These are phyloP conservation scores for Erodium moschatum DNA, from an alignment of 441 rosid genomes.

Conservation along the genomic window DNA sequence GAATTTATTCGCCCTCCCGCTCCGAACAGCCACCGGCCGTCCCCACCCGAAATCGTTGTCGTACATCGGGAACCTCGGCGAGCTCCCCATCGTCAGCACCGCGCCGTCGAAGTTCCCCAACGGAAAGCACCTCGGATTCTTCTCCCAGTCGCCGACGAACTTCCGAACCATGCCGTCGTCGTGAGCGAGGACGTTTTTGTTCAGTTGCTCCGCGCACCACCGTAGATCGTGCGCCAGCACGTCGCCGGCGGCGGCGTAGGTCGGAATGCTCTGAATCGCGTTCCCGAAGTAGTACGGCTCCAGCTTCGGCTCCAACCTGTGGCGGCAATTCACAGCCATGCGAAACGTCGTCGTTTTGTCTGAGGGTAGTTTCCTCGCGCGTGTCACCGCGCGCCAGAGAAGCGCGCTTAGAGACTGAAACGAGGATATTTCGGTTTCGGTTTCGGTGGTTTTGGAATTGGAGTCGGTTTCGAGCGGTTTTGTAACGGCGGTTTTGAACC, in stretches of 20 bases:
- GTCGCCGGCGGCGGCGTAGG: conserved; percentile 40
- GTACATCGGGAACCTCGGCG: conserved; percentile 61
- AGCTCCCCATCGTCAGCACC: conserved; percentile 55
- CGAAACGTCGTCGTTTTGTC: conserved; percentile 47
- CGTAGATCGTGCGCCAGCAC: conserved; percentile 35
- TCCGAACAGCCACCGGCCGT: conserved; percentile 49
- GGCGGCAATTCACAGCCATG: conserved; percentile 62
- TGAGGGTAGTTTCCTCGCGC: conserved; percentile 43
- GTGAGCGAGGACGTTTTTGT: conserved; percentile 37
- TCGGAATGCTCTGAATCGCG: conserved; percentile 60
- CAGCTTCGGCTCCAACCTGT: conserved; percentile 41
- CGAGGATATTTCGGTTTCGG: conserved; percentile 42
- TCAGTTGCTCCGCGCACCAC: conserved; percentile 51
- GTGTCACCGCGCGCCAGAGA: conserved; percentile 52
- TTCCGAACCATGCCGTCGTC: conserved; percentile 29
- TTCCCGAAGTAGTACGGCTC: conserved; percentile 53
- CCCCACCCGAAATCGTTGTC: conserved; percentile 73
- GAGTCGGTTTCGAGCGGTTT: conserved; percentile 8
- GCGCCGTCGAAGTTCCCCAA: conserved; percentile 52
- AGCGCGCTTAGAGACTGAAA: conserved; percentile 53
- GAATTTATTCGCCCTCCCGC: conserved; percentile 52
- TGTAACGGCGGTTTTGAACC: conserved; percentile 26
- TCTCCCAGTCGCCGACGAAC: conserved; percentile 42
- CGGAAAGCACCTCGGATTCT: conserved; percentile 44
- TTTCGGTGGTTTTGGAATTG: conserved; percentile 16